Evolutionary conservation across 352 stramenopile species (phyloP).

Genomic region (Pythium vanterpoolii): DNA sequence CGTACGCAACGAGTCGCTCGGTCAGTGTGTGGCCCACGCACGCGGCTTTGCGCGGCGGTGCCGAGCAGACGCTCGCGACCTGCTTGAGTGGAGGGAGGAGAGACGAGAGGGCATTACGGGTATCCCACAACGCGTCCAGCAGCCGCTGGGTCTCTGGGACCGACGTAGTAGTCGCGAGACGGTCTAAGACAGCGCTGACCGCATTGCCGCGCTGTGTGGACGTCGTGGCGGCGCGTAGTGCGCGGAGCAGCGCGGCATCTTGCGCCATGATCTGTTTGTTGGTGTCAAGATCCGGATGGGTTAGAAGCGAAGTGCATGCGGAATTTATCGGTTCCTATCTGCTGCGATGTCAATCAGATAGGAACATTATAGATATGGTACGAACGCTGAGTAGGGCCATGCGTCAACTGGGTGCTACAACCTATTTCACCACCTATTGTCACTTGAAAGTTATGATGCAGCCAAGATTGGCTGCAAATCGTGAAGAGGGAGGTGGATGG

Average conservation of each 20-base stretch:
- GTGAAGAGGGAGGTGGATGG: background rate
- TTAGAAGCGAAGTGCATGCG: background rate
- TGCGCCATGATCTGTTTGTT: background rate
- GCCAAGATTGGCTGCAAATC: background rate
- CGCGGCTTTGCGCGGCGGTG: constrained; percentile 45
- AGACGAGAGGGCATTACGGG: background rate
- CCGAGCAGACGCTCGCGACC: constrained; percentile 37
- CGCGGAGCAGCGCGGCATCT: background rate
- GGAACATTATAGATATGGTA: background rate
- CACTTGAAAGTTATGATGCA: background rate
- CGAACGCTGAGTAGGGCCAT: background rate
- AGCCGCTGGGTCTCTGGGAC: constrained; percentile 11
- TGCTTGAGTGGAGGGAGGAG: constrained; percentile 30
- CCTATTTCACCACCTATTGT: background rate
- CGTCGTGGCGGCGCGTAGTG: background rate
- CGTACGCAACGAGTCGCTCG: constrained; percentile 15
- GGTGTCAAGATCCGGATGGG: background rate
- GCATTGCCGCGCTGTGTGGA: background rate
- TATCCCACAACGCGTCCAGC: background rate
- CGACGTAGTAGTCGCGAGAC: constrained; percentile 2
- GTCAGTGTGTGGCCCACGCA: constrained; percentile 44
- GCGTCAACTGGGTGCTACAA: background rate
- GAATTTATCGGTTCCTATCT: too few relatives aligned
- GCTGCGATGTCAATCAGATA: background rate
- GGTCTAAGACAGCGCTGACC: constrained; percentile 6